Evolutionary conservation across 2,329 filamentous ascomycete genomes (phyloP), one percentile per base, ranked within the genome.

Genomic region (Epichloe coenophiala): DNA sequence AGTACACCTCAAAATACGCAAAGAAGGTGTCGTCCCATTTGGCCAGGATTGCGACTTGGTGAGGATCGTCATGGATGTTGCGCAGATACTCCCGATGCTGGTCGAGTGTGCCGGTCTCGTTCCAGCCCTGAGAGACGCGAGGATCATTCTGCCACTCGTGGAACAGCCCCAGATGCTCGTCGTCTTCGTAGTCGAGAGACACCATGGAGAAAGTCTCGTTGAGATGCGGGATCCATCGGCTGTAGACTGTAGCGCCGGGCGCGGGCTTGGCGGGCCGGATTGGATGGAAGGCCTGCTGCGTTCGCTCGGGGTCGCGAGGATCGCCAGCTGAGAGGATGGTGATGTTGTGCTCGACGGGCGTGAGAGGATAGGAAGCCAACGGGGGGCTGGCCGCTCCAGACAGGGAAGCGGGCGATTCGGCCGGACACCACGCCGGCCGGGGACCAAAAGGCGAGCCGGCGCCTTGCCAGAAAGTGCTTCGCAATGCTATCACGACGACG

Each of bases 121-220:
- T 85, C 85, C 85, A 89, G 4, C 83, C 84, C 58, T 79, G 75
- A 21, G 83, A 82, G 43, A 89, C 85, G 51, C 85, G 82, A 38
- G 84, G 84, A 61, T 88, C 84, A 61, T 89, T 89, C 66, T 88
- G 85, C 85, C 85, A 89, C 40, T 70, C 73, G 67, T 88, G 80
- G 71, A 89, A 88, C 8, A 86, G 71, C 21, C 71, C 65, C 46
- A 88, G 65, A 64, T 89, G 83, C 53, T 74, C 70, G 0, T 71
- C 60, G 60, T 85, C 71, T 45, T 70, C 59, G 66, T 77, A 84
- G 64, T 88, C 80, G 1, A 89, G 71, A 9, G 77, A 81, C 44
- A 83, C 71, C 66, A 88, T 81, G 51, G 81, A 84, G 64, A 88
- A 88, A 60, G 78, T 82, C 70, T 88, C 80, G 51, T 80, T 72